phyloP scores from a whole-genome alignment of 345 rosid species.

The Crucihimalaya himalaica region DNA sequence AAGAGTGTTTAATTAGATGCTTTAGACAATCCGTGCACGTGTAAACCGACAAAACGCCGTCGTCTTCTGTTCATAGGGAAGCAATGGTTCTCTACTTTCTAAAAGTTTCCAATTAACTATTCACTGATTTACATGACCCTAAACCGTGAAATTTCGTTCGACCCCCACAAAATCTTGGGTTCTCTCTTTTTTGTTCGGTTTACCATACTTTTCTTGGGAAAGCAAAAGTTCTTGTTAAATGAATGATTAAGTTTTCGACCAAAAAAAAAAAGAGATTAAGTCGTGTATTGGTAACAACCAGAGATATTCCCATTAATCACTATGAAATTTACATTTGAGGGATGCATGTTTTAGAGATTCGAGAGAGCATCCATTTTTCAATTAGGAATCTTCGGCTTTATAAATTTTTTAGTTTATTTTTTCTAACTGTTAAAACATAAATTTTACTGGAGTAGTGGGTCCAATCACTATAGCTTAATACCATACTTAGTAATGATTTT shows the following conservation, averaged over 20 bases:
- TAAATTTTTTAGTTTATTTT: not conserved
- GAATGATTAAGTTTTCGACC: not conserved
- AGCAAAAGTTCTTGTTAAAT: not conserved
- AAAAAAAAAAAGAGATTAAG: too few species aligned
- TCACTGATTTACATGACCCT: not conserved
- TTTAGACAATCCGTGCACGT: slow-evolving; percentile 14
- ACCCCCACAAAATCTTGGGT: not conserved
- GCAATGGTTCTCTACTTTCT: not conserved
- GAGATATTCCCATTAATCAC: not conserved
- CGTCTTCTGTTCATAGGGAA: not conserved
- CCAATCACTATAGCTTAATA: not conserved
- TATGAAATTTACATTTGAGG: not conserved
- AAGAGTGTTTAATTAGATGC: slow-evolving; percentile 13
- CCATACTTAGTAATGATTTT: slow-evolving; percentile 35
- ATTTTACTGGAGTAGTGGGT: slow-evolving; percentile 1
- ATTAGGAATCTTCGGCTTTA: not conserved
- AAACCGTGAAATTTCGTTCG: not conserved
- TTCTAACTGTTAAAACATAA: not conserved
- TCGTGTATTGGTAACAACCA: not conserved
- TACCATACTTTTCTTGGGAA: not conserved
- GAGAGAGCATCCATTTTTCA: not conserved
- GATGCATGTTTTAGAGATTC: not conserved
- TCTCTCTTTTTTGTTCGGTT: not conserved
- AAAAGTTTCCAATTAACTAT: slow-evolving; percentile 1
- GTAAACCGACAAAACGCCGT: slow-evolving; percentile 4